These are phyloP conservation scores for Saprolegnia parasitica DNA, from an alignment of 352 stramenopile genomes.

Conservation along the genomic window DNA sequence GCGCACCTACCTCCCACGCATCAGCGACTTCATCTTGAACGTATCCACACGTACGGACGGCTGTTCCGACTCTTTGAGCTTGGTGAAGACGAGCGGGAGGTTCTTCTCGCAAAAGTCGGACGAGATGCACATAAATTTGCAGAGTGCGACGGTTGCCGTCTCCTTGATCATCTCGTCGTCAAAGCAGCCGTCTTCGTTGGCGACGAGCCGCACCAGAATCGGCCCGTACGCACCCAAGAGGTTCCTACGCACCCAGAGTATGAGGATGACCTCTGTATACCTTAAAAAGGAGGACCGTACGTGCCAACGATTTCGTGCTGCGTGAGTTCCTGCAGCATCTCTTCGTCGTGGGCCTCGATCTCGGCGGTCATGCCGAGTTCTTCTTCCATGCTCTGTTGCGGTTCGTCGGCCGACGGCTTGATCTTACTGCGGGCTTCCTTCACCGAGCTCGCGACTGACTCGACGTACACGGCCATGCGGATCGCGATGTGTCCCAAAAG, in stretches of 20 bases:
- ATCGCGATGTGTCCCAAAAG: conserved; percentile 94
- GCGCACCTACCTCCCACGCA: conserved; percentile 48
- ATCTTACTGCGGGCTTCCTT: conserved; percentile 73
- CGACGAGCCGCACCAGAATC: conserved; percentile 79
- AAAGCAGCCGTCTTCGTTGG: conserved; percentile 59
- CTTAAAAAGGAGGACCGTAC: neutral
- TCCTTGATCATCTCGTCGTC: conserved; percentile 83
- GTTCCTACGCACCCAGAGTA: conserved; percentile 46
- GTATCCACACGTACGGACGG: conserved; percentile 33
- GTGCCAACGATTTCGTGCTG: conserved; percentile 88
- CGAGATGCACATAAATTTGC: conserved; percentile 98
- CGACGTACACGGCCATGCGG: conserved; percentile 91
- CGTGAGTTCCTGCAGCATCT: conserved; percentile 88
- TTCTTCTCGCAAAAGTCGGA: conserved; percentile 94
- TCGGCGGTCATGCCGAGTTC: conserved; percentile 90
- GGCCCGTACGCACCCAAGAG: conserved; percentile 90
- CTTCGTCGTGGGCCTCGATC: conserved; percentile 85
- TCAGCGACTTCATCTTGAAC: neutral
- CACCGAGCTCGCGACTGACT: conserved; percentile 80
- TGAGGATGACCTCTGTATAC: too few species aligned
- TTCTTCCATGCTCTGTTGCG: conserved; percentile 77
- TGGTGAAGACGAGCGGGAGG: conserved; percentile 93
- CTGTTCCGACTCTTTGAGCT: conserved; percentile 68
- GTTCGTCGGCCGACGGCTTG: conserved; percentile 6
- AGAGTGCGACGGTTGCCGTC: conserved; percentile 91